These are phyloP conservation scores for Nicotiana otophora DNA, from an alignment of 257 asterid species.

Conservation along the genomic window DNA sequence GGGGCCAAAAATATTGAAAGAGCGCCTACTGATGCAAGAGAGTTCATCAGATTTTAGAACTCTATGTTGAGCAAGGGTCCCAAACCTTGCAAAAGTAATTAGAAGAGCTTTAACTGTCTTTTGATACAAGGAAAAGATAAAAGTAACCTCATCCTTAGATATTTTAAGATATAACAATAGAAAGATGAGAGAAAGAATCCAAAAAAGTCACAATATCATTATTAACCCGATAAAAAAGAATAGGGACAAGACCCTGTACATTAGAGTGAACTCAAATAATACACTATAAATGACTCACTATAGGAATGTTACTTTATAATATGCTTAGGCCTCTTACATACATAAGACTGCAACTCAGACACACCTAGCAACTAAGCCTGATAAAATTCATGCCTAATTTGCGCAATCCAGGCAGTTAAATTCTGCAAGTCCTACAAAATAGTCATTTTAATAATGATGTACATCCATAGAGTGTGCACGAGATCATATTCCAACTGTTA, in stretches of 20 bases:
- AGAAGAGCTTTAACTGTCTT: not conserved
- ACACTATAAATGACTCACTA: not conserved
- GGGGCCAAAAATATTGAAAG: too few species aligned
- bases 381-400: not conserved
- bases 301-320: not conserved
- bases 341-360: not conserved
- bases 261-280: not conserved
- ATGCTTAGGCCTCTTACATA: not conserved
- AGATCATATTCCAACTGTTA: not conserved
- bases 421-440: slow-evolving; percentile 1
- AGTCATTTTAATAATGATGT: not conserved
- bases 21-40: too few species aligned
- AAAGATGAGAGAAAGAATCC: not conserved
- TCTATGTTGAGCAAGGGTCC: not conserved
- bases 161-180: not conserved
- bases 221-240: not conserved
- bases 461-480: not conserved
- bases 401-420: not conserved
- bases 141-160: not conserved
- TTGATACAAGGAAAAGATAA: not conserved
- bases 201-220: not conserved
- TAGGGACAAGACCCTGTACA: not conserved
- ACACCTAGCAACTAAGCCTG: not conserved
- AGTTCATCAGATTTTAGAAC: not conserved
- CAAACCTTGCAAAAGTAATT: not conserved